Evolutionary conservation across 1,284 basidiomycete species (phyloP).

Genomic region (Sanghuangporus weigelae): DNA sequence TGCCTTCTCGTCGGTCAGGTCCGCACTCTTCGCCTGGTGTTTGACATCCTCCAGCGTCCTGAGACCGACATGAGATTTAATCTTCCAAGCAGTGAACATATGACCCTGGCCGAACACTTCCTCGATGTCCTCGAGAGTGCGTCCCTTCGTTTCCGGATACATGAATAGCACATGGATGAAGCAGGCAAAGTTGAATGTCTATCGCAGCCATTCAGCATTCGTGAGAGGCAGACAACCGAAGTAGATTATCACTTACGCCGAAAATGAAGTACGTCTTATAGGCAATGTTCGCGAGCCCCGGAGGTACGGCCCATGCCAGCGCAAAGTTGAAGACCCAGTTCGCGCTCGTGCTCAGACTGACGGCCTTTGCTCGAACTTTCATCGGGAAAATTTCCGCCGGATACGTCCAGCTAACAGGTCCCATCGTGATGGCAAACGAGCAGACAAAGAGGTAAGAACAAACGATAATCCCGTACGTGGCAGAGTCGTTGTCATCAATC

Average conservation of each 20-base stretch:
- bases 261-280: constrained; percentile 65
- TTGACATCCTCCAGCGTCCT: constrained; percentile 48
- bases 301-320: constrained; percentile 61
- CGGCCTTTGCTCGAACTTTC: constrained; percentile 14
- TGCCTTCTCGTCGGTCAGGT: constrained; percentile 14
- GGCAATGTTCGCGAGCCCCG: constrained; percentile 41
- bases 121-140: constrained; percentile 72
- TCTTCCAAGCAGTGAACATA: constrained; percentile 65
- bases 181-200: constrained; percentile 66
- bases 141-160: constrained; percentile 69
- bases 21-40: not conserved
- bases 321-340: constrained; percentile 76
- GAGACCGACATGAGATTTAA: constrained; percentile 56
- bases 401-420: constrained; percentile 68
- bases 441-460: constrained; percentile 75
- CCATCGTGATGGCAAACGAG: constrained; percentile 72
- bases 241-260: constrained; percentile 28
- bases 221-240: not conserved
- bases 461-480: constrained; percentile 67
- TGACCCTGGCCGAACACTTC: constrained; percentile 68
- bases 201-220: not conserved
- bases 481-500: constrained; percentile 46
- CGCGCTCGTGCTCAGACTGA: constrained; percentile 29
- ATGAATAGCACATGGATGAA: constrained; percentile 68
- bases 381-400: constrained; percentile 62